These are phyloP conservation scores for Carex cristatella DNA, from an alignment of 176 grass and related monocot genomes.

Conservation along the genomic window DNA sequence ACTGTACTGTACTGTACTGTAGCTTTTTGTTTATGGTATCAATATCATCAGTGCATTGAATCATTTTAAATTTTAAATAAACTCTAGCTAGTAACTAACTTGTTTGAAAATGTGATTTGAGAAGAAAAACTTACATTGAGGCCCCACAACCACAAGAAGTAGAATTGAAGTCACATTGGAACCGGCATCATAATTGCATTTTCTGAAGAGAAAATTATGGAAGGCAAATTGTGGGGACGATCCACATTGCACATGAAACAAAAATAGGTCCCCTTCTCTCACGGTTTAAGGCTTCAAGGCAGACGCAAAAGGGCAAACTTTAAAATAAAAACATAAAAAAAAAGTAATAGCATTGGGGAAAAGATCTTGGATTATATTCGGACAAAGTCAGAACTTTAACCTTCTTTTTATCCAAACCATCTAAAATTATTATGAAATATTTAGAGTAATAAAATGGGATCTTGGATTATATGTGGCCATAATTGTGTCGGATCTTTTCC, in stretches of 20 bases:
- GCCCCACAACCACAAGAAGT: slow-evolving; percentile 10
- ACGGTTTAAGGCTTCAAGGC: neutral
- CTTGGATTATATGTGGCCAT: neutral
- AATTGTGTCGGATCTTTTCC: neutral
- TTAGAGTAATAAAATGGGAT: neutral
- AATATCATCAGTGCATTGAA: neutral
- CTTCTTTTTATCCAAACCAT: neutral
- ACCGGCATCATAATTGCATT: slow-evolving; percentile 8
- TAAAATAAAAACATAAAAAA: neutral
- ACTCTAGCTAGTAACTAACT: neutral
- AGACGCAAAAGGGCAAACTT: neutral
- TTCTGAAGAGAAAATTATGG: slow-evolving; percentile 5
- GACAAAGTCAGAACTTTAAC: neutral
- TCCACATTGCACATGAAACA: slow-evolving; percentile 16
- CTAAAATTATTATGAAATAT: neutral
- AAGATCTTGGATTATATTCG: no score
- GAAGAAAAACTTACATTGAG: neutral
- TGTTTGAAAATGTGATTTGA: neutral
- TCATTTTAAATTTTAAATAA: neutral
- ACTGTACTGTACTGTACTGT: neutral
- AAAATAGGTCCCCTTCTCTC: neutral
- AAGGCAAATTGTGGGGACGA: neutral
- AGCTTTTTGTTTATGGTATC: neutral
- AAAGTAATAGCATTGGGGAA: neutral
- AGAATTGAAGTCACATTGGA: neutral